phyloP scores from a whole-genome alignment of 208 protist species.

The Trypanosoma mega region DNA sequence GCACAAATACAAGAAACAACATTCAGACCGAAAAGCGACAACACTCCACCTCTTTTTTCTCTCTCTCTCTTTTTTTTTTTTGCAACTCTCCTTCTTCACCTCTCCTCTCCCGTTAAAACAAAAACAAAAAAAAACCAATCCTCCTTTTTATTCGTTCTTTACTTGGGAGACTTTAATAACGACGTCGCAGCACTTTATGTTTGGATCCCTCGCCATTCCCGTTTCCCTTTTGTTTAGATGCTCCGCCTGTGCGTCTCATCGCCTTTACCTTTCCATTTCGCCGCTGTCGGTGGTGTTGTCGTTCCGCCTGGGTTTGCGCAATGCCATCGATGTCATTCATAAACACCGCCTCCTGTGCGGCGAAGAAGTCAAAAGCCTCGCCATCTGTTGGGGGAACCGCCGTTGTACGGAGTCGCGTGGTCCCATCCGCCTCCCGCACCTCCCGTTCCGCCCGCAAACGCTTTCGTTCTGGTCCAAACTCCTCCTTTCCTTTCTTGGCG shows the following conservation, averaged over 20 bases:
- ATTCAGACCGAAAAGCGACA: no score
- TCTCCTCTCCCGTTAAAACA: no score
- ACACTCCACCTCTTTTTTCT: no score
- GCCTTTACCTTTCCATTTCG: conserved; percentile 9
- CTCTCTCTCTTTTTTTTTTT: no score
- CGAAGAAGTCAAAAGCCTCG: conserved; percentile 65
- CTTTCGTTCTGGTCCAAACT: conserved; percentile 16
- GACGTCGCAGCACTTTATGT: conserved; percentile 20
- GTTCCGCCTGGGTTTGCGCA: conserved; percentile 45
- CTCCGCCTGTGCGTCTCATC: not conserved
- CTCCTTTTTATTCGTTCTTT: no score
- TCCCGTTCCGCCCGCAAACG: conserved; percentile 45
- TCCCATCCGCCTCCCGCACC: conserved; percentile 36
- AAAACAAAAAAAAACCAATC: no score
- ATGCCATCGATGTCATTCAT: conserved; percentile 70
- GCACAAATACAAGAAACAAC: no score
- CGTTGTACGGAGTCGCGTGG: conserved; percentile 39
- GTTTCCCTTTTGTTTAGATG: conserved; percentile 24
- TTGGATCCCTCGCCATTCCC: conserved; percentile 10
- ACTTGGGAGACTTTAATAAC: no score
- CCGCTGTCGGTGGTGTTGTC: conserved; percentile 14
- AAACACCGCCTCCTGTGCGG: conserved; percentile 65
- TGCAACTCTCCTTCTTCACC: no score
- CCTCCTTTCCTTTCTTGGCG: not conserved
- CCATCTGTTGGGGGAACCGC: conserved; percentile 27